Evolutionary conservation across 805 yeast genomes (phyloP), one percentile per base, ranked within the genome.

Genomic region (Teunomyces lycoperdinae): DNA sequence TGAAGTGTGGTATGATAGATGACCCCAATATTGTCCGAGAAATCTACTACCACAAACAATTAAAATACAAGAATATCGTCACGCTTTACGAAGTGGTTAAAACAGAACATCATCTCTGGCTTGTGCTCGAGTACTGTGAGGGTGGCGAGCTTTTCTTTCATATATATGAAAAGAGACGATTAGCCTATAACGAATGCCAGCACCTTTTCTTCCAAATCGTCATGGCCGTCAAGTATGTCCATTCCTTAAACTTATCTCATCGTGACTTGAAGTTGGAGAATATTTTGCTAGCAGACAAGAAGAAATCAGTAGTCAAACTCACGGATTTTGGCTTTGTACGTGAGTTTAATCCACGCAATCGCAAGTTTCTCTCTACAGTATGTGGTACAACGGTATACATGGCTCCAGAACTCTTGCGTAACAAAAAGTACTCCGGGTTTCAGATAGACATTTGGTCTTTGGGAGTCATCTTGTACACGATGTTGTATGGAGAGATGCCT

Each of bases 371-470:
- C 30, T 87, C 85, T 43, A 94, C 97, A 0, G 76, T 90, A 1
- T 92, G 99, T 67, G 99, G 99, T 2, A 92, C 98, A 0, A 83
- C 90, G 0, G 95, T 89, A 3, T 92, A 92, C 63, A 91, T 92
- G 96, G 97, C 99, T 0, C 99, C 99, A 0, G 99, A 92, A 62
- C 72, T 94, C 51, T 71, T 91, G 13, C 71, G 74, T 47, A 77
- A 83, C 51, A 77, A 80, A 50, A 82, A 83, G 41, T 90, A 90
- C 63, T 82, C 83, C 36, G 98, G 97, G 0, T 77, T 81, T 53
- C 84, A 85, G 56, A 82, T 84, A 2, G 99, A 92, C 62, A 82
- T 87, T 5, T 92, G 99, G 99, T 81, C 97, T 0, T 67, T 92
- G 52, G 99, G 99, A 0, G 80, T 94, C 9, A 89, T 94, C 11